Base-by-base conservation (phyloP, 768 basidiomycete species). In the Termitomyces sp. region DNA sequence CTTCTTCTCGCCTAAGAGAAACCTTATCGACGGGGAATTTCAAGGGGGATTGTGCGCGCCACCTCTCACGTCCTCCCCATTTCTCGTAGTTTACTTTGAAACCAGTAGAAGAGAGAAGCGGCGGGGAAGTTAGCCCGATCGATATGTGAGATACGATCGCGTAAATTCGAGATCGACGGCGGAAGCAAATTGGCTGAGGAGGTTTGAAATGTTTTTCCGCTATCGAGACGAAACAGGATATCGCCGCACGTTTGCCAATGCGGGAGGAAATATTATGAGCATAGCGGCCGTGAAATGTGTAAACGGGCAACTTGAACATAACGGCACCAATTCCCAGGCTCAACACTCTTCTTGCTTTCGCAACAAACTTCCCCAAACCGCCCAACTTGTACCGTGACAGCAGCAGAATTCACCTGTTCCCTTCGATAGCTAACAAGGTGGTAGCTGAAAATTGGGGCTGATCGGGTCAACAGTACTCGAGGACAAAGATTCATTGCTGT, bases 291-390 rank as follows among this genome's bases (percentile, higher is more conserved):
- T 23, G 35, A 15, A 18, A 25, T 25, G 7, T n/a, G 31, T 46
- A 1, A 16, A 33, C n/a, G 18, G 48, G 27, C 48, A 38, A 38
- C 11, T n/a, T n/a, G n/a, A 18, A 13, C 15, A 7, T 18, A 36
- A 49, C 48, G 20, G 22, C 48, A 49, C 48, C n/a, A 18, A 36
- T 49, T 49, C 35, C 48, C 48, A 49, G 35, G 48, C 35, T 49
- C 23, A 12, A 16, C n/a, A 35, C 18, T n/a, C 35, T 18, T 49
- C 20, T 38, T 49, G 35, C 23, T 38, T 36, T 22, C 6, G 6
- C 35, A 38, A 27, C 48, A 16, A 29, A n/a, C 23, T 25, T 33
- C n/a, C 22, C 35, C 23, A 36, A 49, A 27, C 1, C 23, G 23
- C n/a, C n/a, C n/a, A n/a, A 25, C 23, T 49, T 13, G 35, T 11